Base-by-base conservation (phyloP, 805 yeast species). In the Zygosaccharomyces pseudorouxii region DNA sequence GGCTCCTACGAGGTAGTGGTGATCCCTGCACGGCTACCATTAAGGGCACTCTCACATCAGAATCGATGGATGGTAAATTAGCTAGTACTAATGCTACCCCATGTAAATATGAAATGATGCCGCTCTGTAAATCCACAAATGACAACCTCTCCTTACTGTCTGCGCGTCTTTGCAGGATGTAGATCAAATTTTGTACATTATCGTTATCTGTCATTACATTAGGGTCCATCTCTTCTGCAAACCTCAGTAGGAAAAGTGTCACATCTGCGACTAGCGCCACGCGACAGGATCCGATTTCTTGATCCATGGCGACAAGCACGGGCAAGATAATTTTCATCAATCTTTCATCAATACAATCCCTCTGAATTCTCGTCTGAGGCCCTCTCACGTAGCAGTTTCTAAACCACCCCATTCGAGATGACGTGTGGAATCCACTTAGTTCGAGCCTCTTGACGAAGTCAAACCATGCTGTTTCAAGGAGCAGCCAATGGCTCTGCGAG, bases 401-500 rank as follows among this genome's bases (percentile, higher is more conserved):
- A 36, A 46, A 33, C 41, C 43, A 46, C 38, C 42, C 49, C 14
- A 45, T 46, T 28, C 39, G 38, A 25, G 36, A 41, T 18, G 44
- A 41, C 28, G 37, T 29, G 12, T 41, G 33, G 12, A 41, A 41
- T 11, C 44, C 44, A 25, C 44, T 41, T 14, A 16, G 37, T 12
- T 47, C 44, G 29, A 52, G 31, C 22, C 30, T 48, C 28, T 50
- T 50, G 9, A 60, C 44, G 33, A 59, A 56, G 20, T 58, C 60
- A 41, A 59, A 59, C 66, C 66, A 62, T 3, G 62, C 54, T 2
- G 58, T 45, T 39, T 59, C 58, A 46, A 58, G 46, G 18, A 62
- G 40, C 18, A 55, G 35, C 66, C 66, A 62, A 42, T 60, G 59
- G 19, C 48, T 47, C 29, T 49, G 48, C 16, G 56, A 52, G 7